phyloP scores from a whole-genome alignment of 1,284 basidiomycete species.

The Pulveroboletus sp. region DNA sequence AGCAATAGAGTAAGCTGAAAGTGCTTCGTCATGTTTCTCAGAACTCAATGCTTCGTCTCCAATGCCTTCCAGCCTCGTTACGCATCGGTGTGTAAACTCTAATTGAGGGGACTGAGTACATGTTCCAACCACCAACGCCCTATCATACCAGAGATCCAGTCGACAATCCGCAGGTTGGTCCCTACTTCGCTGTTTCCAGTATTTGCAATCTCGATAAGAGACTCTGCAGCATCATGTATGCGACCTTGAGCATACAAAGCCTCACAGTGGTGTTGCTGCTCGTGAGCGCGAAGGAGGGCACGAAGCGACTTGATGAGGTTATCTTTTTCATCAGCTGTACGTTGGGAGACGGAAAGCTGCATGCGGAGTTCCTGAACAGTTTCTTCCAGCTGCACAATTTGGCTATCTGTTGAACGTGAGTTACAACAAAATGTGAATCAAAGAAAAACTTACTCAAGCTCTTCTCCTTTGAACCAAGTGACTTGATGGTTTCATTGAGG shows the following conservation, averaged over 20 bases:
- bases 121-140: not conserved
- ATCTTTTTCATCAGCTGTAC: not conserved
- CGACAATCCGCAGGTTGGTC: not conserved
- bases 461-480: not conserved
- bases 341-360: not conserved
- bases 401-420: not conserved
- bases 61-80: not conserved
- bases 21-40: not conserved
- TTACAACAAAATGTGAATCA: not conserved
- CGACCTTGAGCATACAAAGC: not conserved
- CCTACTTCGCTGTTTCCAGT: no score
- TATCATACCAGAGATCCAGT: slow-evolving; percentile 1
- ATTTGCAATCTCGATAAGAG: not conserved
- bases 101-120: not conserved
- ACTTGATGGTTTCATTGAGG: not conserved
- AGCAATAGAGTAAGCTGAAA: slow-evolving; percentile 3
- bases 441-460: not conserved
- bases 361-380: not conserved
- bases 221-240: slow-evolving; percentile 3
- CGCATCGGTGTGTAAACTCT: slow-evolving; percentile 3
- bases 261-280: not conserved
- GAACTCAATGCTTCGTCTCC: not conserved
- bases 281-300: not conserved
- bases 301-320: not conserved
- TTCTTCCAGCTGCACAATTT: not conserved